Evolutionary conservation across 352 stramenopile genomes (phyloP).

Genomic region (Globisporangium apiculatum): DNA sequence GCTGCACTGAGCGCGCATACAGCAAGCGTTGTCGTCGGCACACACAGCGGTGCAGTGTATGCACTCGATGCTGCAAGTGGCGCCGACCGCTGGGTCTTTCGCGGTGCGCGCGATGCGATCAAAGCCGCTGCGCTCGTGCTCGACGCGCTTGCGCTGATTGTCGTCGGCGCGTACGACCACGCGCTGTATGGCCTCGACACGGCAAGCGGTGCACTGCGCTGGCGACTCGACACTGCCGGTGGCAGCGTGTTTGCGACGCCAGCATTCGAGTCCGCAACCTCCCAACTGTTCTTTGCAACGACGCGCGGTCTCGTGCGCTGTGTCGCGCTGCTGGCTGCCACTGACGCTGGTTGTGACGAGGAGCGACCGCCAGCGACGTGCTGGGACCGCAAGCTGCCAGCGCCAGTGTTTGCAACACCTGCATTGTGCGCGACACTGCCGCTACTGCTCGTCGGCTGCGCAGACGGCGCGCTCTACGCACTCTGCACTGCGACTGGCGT

Average conservation of each 20-base stretch:
- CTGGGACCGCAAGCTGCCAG: slow-evolving; percentile 19
- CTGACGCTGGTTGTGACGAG: no score
- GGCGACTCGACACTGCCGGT: slow-evolving; percentile 14
- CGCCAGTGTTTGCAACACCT: slow-evolving; percentile 39
- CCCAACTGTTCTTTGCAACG: slow-evolving; percentile 27
- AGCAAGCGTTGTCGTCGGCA: slow-evolving; percentile 36
- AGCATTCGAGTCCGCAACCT: slow-evolving; percentile 13
- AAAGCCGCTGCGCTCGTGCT: slow-evolving; percentile 45
- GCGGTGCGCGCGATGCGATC: slow-evolving; percentile 23
- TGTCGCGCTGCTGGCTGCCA: slow-evolving; percentile 5
- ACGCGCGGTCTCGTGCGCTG: slow-evolving; percentile 31
- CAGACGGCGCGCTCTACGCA: slow-evolving; percentile 38
- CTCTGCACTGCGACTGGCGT: slow-evolving; percentile 17
- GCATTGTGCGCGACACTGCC: no score
- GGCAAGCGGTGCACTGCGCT: slow-evolving; percentile 15
- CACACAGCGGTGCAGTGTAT: slow-evolving; percentile 43
- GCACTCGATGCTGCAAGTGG: slow-evolving; percentile 32
- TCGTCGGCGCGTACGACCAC: slow-evolving; percentile 46
- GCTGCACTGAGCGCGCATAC: slow-evolving; percentile 26
- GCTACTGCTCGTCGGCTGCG: slow-evolving; percentile 37
- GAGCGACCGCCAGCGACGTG: background rate
- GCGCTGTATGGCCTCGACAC: slow-evolving; percentile 32
- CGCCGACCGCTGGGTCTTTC: slow-evolving; percentile 23
- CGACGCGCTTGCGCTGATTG: slow-evolving; percentile 28
- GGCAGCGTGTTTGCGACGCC: slow-evolving; percentile 51